Percentiles rank a stretch among this genome's conserved stretches.
Conservation (phyloP, 1,139 yeast genomes). For the Sugiyamaella japonica region DNA sequence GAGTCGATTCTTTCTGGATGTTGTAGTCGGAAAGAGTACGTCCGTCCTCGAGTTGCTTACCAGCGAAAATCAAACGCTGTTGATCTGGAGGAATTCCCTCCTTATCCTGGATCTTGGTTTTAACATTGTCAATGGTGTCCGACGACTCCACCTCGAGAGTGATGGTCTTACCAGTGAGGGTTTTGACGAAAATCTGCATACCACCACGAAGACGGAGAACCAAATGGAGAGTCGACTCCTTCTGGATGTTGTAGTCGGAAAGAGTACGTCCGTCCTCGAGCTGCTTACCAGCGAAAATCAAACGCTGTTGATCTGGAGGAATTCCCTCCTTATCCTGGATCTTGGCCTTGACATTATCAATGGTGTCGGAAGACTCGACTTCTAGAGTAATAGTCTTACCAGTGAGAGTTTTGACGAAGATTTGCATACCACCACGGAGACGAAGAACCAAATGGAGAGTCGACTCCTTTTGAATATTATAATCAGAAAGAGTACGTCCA, state of each 20-base stretch:
- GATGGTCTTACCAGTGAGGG: slow-evolving; percentile 79
- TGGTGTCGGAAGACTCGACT: slow-evolving; percentile 84
- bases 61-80: slow-evolving; percentile 83
- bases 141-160: slow-evolving; percentile 90
- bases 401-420: slow-evolving; percentile 80
- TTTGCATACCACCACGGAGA: slow-evolving; percentile 87
- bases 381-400: slow-evolving; percentile 86
- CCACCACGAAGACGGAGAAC: slow-evolving; percentile 87
- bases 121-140: slow-evolving; percentile 87
- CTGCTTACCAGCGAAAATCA: slow-evolving; percentile 85
- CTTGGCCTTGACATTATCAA: slow-evolving; percentile 80
- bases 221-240: slow-evolving; percentile 80
- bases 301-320: slow-evolving; percentile 85
- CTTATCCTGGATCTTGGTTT: slow-evolving; percentile 86
- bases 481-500: slow-evolving; percentile 80
- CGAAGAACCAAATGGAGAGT: slow-evolving; percentile 84
- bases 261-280: slow-evolving; percentile 81
- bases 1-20: slow-evolving; percentile 80
- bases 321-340: slow-evolving; percentile 86
- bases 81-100: slow-evolving; percentile 91
- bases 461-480: slow-evolving; percentile 86
- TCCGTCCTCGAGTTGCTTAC: slow-evolving; percentile 85
- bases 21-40: slow-evolving; percentile 86
- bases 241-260: slow-evolving; percentile 85
- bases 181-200: slow-evolving; percentile 75